Percentiles rank a stretch among this genome's conserved stretches.
Conservation (phyloP, 1,284 basidiomycete species). For the Rhodotorula mucilaginosa region DNA sequence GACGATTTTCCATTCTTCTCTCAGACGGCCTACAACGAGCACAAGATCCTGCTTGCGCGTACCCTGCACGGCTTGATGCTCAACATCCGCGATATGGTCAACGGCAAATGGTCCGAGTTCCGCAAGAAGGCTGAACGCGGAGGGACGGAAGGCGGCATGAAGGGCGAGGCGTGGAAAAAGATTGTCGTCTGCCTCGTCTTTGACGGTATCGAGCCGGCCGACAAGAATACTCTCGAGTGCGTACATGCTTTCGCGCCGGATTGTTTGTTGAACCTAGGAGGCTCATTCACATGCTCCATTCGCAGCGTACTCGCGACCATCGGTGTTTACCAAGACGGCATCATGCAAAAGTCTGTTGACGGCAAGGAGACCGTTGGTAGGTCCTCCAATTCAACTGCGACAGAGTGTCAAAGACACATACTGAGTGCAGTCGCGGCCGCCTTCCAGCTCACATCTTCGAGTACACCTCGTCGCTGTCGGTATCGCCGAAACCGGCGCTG, state of each 20-base stretch:
- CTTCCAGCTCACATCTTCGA: conserved; percentile 80
- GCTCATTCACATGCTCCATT: not conserved
- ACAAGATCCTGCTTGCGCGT: conserved; percentile 88
- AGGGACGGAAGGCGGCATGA: conserved; percentile 86
- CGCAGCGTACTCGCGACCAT: conserved; percentile 54
- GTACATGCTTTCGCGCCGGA: not conserved
- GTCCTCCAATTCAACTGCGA: conserved; percentile 48
- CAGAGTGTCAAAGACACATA: too few species aligned
- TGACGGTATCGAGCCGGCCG: conserved; percentile 92
- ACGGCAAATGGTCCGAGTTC: conserved; percentile 89
- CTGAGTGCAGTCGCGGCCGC: too few species aligned
- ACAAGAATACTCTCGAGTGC: conserved; percentile 87
- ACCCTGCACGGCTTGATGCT: conserved; percentile 94
- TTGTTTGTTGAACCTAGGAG: not conserved
- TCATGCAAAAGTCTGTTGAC: conserved; percentile 90
- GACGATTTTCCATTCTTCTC: not conserved
- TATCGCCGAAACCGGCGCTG: conserved; percentile 76
- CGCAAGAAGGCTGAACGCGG: conserved; percentile 60
- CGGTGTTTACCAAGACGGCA: conserved; percentile 60
- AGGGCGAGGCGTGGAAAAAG: conserved; percentile 77
- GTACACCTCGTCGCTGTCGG: conserved; percentile 56
- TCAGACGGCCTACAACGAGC: conserved; percentile 70
- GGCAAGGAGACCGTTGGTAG: conserved; percentile 80
- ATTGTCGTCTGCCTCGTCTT: conserved; percentile 83
- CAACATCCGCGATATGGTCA: conserved; percentile 97